Percentiles rank a stretch among this genome's conserved stretches.
phyloP scores from a whole-genome alignment of 345 rosid genomes.

The Eucalyptus cloeziana region DNA sequence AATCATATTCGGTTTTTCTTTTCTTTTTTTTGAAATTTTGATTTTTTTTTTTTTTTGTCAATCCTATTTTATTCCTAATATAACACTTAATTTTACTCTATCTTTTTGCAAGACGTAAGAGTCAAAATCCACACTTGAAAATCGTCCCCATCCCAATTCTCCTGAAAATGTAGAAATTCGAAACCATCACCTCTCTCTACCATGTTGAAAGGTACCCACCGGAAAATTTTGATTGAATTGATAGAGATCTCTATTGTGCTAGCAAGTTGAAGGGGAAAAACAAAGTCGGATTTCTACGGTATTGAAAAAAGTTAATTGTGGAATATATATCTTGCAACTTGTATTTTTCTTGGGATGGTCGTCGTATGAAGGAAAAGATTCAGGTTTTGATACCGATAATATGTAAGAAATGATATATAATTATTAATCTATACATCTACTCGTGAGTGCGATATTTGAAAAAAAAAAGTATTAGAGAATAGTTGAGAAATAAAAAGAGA shows the following conservation, averaged over 20 bases:
- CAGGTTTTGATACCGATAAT: fast-evolving
- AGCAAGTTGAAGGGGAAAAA: background rate
- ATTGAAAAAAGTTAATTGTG: background rate
- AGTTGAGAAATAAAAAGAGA: background rate
- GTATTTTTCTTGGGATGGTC: background rate
- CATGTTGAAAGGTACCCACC: fast-evolving
- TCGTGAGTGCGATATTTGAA: background rate
- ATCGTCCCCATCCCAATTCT: fast-evolving
- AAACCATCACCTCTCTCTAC: too few relatives aligned
- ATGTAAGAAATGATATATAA: too few relatives aligned
- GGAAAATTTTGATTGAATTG: too few relatives aligned
- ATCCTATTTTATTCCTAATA: too few relatives aligned
- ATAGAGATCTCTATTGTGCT: background rate
- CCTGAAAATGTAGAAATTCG: fast-evolving
- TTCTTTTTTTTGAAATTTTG: too few relatives aligned
- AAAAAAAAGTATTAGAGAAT: background rate
- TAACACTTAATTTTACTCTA: too few relatives aligned
- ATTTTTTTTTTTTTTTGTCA: too few relatives aligned
- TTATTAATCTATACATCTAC: background rate
- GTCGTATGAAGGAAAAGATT: background rate
- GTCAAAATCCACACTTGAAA: too few relatives aligned
- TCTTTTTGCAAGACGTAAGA: fast-evolving
- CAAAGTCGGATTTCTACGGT: background rate
- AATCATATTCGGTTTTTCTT: background rate
- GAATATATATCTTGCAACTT: background rate